phyloP scores from a whole-genome alignment of 2,329 filamentous ascomycete genomes.

The Scleromitrula shiraiana region DNA sequence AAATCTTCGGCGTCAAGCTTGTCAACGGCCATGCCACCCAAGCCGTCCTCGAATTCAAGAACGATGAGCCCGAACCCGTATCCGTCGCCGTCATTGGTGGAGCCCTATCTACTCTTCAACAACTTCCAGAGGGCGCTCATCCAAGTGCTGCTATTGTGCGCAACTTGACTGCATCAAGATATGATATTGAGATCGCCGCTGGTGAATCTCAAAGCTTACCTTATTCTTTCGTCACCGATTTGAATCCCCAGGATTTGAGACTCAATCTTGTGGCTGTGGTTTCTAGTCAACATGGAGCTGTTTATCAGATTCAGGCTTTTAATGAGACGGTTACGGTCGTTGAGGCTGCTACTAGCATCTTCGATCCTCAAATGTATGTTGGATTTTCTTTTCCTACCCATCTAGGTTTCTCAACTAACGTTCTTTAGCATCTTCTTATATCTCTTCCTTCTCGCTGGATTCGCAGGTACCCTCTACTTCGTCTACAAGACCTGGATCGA shows the following conservation, averaged over 20 bases:
- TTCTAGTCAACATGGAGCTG: slow-evolving; percentile 52
- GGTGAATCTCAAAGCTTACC: slow-evolving; percentile 69
- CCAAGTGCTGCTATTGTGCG: slow-evolving; percentile 55
- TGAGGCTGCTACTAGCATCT: slow-evolving; percentile 82
- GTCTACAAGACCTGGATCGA: slow-evolving; percentile 98
- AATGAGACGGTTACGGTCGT: slow-evolving; percentile 80
- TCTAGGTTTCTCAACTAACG: slow-evolving; percentile 3
- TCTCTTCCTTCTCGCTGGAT: slow-evolving; percentile 73
- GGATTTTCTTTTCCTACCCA: neutral
- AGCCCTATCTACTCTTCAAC: slow-evolving; percentile 53
- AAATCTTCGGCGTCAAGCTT: slow-evolving; percentile 87
- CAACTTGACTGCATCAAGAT: slow-evolving; percentile 75
- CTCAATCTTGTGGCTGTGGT: slow-evolving; percentile 72
- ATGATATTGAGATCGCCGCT: slow-evolving; percentile 64
- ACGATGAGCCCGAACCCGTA: slow-evolving; percentile 72
- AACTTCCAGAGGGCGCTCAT: slow-evolving; percentile 41
- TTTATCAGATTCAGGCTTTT: slow-evolving; percentile 73
- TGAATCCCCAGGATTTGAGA: slow-evolving; percentile 83
- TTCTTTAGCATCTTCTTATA: slow-evolving; percentile 85
- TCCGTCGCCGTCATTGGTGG: slow-evolving; percentile 71
- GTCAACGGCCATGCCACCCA: slow-evolving; percentile 85
- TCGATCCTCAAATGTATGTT: slow-evolving; percentile 90
- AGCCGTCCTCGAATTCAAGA: slow-evolving; percentile 73
- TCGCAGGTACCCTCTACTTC: slow-evolving; percentile 80
- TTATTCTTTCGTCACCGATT: slow-evolving; percentile 81